These are phyloP conservation scores for Parmelia sp. DNA, from an alignment of 495 filamentous ascomycete genomes.

Conservation along the genomic window DNA sequence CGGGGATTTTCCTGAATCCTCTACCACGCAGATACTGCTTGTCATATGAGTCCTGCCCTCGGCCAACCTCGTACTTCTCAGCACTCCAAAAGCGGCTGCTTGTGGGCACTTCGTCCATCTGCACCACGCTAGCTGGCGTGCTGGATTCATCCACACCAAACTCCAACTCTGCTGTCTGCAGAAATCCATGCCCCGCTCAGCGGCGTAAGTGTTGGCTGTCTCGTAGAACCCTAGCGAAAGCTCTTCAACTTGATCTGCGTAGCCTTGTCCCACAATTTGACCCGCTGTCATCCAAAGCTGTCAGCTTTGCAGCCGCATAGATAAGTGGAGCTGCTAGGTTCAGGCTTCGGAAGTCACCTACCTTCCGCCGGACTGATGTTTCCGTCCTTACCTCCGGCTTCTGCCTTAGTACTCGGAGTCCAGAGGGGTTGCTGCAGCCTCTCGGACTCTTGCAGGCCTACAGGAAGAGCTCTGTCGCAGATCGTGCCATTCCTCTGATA, in stretches of 20 bases:
- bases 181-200: conserved; percentile 80
- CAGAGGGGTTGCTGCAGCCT: conserved; percentile 68
- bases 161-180: conserved; percentile 83
- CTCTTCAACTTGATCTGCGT: conserved; percentile 67
- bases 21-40: conserved; percentile 72
- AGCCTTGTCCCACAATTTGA: conserved; percentile 63
- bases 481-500: conserved; percentile 70
- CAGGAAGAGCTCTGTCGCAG: conserved; percentile 63
- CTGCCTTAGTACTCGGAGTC: conserved; percentile 88
- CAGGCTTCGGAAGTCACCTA: conserved; percentile 5
- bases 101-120: conserved; percentile 90
- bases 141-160: conserved; percentile 69
- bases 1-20: neutral
- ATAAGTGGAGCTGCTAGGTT: neutral
- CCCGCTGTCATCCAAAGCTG: conserved; percentile 39
- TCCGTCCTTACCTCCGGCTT: conserved; percentile 75
- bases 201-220: conserved; percentile 66
- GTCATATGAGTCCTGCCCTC: conserved; percentile 75
- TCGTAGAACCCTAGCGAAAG: conserved; percentile 69
- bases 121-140: conserved; percentile 56
- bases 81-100: conserved; percentile 85
- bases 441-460: conserved; percentile 65
- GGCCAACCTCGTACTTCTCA: conserved; percentile 63
- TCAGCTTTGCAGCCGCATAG: conserved; percentile 7
- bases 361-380: conserved; percentile 73